These are phyloP conservation scores for Biscogniauxia sp. DNA, from an alignment of 2,329 filamentous ascomycete species.

Conservation along the genomic window DNA sequence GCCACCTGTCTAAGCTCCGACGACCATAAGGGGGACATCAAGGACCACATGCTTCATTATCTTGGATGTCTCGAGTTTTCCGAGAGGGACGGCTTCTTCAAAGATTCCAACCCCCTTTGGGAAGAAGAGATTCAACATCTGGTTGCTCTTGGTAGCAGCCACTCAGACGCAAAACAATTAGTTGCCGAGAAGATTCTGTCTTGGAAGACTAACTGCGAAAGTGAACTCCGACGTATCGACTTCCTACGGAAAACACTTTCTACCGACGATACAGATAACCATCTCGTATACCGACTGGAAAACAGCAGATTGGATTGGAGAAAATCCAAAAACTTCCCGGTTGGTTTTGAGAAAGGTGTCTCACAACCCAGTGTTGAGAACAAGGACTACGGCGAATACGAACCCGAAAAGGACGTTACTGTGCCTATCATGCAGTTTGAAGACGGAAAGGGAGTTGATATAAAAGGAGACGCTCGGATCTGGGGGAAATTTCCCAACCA, in stretches of 20 bases:
- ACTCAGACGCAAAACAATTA: background rate
- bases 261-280: constrained; percentile 13
- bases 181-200: constrained; percentile 9
- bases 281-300: constrained; percentile 12
- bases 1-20: constrained; percentile 18
- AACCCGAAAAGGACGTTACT: constrained; percentile 19
- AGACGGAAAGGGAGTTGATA: background rate
- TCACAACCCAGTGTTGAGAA: background rate
- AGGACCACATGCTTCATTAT: constrained; percentile 24
- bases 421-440: constrained; percentile 23
- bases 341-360: constrained; percentile 1
- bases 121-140: constrained; percentile 9
- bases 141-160: background rate
- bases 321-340: background rate
- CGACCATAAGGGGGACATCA: constrained; percentile 18
- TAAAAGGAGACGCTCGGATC: background rate
- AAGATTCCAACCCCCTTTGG: constrained; percentile 4
- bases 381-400: constrained; percentile 8
- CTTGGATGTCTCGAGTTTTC: constrained; percentile 23
- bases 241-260: constrained; percentile 17
- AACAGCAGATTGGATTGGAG: constrained; percentile 8
- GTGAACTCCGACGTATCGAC: constrained; percentile 19
- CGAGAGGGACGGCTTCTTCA: constrained; percentile 15
- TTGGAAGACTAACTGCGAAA: constrained; percentile 15
- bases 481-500: constrained; percentile 26